Evolutionary conservation across 768 basidiomycete species (phyloP), one percentile per base, ranked within the genome.

Genomic region (Lentinula guzmanii): DNA sequence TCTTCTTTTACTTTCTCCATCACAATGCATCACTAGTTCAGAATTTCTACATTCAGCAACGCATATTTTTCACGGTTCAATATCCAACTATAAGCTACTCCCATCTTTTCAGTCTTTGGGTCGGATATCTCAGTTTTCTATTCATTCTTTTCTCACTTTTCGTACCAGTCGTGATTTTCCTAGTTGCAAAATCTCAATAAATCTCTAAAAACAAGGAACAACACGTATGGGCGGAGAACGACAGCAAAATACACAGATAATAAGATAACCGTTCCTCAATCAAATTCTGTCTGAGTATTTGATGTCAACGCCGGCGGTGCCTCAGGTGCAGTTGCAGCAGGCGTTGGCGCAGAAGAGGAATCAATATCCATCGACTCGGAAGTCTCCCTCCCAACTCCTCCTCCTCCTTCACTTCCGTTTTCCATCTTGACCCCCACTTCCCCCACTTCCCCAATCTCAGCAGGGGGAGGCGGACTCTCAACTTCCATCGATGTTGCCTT

Each of bases 401-500:
- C 55, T 42, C 16, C 53, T 15, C 39, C 41, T 41, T 43, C 55
- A 43, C 41, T 56, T 9, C 55, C 55, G 28, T 56, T 56, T 18
- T 56, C 55, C 39, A 56, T 56, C 55, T 56, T 56, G 7, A 56
- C 55, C 24, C 43, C 55, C 9, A 43, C 41, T 5, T 43, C 55
- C 24, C 43, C 55, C 9, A 43, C 41, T 5, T 43, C 55, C 55
- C 7, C 39, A 15, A 8, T 39, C 13, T 56, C 39, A 18, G 28
- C 39, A 43, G 24, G 39, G 28, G 52, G 8, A 48, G 54, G 55
- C 28, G 61, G 43, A 43, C 28, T 59, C 10, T 51, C 58, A 24
- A 48, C 41, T n/a, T 59, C 48, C 46, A 59, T 59, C 45, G 43
- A 51, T 21, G 48, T 50, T 18, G 31, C 43, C n/a, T 16, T 68